Base-by-base conservation (phyloP, 2,329 filamentous ascomycete species). In the Neophaeococcomyces aloes region DNA sequence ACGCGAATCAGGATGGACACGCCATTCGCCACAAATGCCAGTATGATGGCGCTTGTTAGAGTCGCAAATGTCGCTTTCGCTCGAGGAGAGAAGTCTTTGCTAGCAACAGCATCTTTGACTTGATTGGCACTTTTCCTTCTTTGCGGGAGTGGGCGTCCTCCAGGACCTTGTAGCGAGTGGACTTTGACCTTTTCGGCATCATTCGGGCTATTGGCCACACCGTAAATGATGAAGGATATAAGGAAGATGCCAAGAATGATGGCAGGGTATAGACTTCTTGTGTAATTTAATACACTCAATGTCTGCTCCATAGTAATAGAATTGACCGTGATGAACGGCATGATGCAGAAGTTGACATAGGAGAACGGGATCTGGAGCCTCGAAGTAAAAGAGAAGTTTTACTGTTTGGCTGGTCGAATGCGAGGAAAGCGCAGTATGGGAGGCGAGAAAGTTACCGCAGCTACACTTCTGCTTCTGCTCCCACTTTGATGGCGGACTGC, bases 121-220 rank as follows among this genome's bases (percentile, higher is more conserved):
- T 64, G 68, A 56, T 62, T 66, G 61, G 65, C 68, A 52, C 61
- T 64, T 59, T 59, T 73, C 61, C 65, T 69, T 65, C 69, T 77
- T 59, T 79, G 83, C 47, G 86, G 87, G 42, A 95, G 69, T 27
- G 86, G 86, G 61, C 93, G 88, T 53, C 88, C 89, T 44, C 86
- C 88, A 1, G 88, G 87, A n/a, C 88, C 88, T 42, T 73, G 44
- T 48, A 53, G 48, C 10, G 53, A 40, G 27, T 53, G 50, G 18
- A 55, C 49, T 19, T 48, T 42, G 44, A 55, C 50, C 38, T 51
- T 53, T 66, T 61, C 49, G 63, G 62, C 49, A 68, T 65, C 53
- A 66, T 66, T 51, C 61, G 70, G 53, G 30, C 74, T 69, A 15
- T 70, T 66, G 48, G 71, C 57, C 50, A 83, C 71, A 55, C 78